phyloP scores from a whole-genome alignment of 2,329 filamentous ascomycete genomes.

The Escovopsis sp. region DNA sequence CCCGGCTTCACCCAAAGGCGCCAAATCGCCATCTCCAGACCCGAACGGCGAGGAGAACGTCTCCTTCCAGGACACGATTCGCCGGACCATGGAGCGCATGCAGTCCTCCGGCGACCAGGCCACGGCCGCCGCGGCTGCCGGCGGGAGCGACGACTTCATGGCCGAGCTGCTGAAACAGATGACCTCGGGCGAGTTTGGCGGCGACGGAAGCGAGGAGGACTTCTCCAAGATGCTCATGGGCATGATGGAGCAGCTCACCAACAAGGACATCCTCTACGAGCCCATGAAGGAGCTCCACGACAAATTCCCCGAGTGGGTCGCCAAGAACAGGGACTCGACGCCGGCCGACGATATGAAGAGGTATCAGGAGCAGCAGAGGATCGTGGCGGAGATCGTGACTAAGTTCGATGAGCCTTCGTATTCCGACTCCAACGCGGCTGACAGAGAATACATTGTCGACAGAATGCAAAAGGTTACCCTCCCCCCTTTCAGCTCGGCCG shows the following conservation, averaged over 20 bases:
- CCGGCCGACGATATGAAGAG: constrained; percentile 59
- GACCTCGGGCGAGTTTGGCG: constrained; percentile 41
- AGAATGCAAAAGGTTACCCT: constrained; percentile 54
- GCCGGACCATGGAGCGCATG: constrained; percentile 92
- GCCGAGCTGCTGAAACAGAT: constrained; percentile 88
- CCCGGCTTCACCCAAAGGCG: constrained; percentile 2
- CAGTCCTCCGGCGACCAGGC: constrained; percentile 76
- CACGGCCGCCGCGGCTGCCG: constrained; percentile 58
- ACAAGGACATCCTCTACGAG: constrained; percentile 96
- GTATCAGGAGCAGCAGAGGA: constrained; percentile 63
- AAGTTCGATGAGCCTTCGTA: constrained; percentile 79
- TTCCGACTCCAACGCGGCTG: constrained; percentile 63
- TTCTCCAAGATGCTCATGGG: constrained; percentile 90
- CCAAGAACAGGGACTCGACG: constrained; percentile 54
- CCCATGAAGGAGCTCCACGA: constrained; percentile 94
- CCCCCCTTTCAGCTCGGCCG: too few relatives aligned
- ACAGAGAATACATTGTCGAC: constrained; percentile 88
- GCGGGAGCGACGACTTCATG: constrained; percentile 62
- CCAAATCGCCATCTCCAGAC: constrained; percentile 18
- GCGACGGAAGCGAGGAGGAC: constrained; percentile 57
- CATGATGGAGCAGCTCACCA: constrained; percentile 98
- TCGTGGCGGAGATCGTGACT: constrained; percentile 74
- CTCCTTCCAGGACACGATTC: constrained; percentile 83
- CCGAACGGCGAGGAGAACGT: constrained; percentile 36
- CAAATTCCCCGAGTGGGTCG: constrained; percentile 84